These are phyloP conservation scores for Nakazawaea wyomingensis DNA, from an alignment of 805 yeast genomes.

Conservation along the genomic window DNA sequence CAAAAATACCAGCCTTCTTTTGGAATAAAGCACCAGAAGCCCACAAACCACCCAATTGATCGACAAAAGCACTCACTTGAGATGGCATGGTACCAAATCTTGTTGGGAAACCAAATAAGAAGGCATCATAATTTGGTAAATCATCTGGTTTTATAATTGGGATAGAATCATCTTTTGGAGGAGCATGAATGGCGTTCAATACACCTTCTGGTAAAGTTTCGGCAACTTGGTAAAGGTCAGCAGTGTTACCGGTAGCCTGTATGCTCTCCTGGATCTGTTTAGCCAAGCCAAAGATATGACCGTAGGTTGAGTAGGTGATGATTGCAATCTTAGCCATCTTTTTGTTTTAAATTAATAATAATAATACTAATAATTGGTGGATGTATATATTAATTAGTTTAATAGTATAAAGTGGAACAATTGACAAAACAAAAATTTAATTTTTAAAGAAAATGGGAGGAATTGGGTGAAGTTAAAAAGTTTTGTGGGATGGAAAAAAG, in stretches of 20 bases:
- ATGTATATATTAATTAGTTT: background rate
- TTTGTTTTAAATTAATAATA: too few relatives aligned
- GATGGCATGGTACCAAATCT: constrained; percentile 73
- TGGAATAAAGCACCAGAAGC: constrained; percentile 63
- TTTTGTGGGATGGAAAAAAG: too few relatives aligned
- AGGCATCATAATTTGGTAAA: constrained; percentile 64
- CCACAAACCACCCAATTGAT: constrained; percentile 74
- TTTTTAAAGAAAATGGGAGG: too few relatives aligned
- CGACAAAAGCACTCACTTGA: constrained; percentile 76
- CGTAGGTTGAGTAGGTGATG: constrained; percentile 62
- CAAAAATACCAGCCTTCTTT: constrained; percentile 69
- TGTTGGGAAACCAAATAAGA: constrained; percentile 76
- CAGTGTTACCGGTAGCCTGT: constrained; percentile 62
- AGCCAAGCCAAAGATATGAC: constrained; percentile 69
- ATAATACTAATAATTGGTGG: too few relatives aligned
- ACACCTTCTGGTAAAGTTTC: constrained; percentile 68
- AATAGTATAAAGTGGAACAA: background rate
- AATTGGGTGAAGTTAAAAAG: too few relatives aligned
- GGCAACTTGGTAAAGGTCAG: constrained; percentile 70
- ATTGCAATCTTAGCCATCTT: constrained; percentile 24
- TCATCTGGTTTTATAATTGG: constrained; percentile 57
- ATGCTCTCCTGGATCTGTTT: constrained; percentile 59
- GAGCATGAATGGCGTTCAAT: constrained; percentile 59
- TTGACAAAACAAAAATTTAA: too few relatives aligned
- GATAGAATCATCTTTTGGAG: constrained; percentile 42